Base-by-base conservation (phyloP, 2,329 filamentous ascomycete species). In the Colletotrichum chlorophyti region DNA sequence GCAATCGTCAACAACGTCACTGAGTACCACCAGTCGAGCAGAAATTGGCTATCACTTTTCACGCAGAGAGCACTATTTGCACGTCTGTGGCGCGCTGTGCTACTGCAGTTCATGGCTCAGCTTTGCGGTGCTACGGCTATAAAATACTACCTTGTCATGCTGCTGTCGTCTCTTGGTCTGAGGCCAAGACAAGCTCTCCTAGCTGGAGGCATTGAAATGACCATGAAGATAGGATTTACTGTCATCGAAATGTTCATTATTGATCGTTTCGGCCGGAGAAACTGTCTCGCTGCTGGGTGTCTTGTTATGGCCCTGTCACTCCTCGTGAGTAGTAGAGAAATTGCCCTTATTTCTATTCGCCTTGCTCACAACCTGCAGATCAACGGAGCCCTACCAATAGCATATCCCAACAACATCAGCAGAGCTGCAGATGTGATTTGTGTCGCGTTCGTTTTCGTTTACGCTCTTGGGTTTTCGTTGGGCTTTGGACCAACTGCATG, bases 101-200 rank as follows among this genome's bases (percentile, higher is more conserved):
- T 85, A 2, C 72, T 86, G 5, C 83, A 85, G 66, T 85, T 86
- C 68, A 82, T 86, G 79, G 80, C 81, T 0, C 82, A 84, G 63
- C 82, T 85, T 79, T 84, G 81, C 62, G 83, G 83, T 17, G 82
- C 82, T 12, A 82, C 82, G 0, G 82, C 82, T 3, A 85, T 86
- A 74, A 85, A 86, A 64, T 85, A 86, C 63, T 85, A 85, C 63
- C 74, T 86, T 0, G 83, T 83, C 0, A 78, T 76, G 0, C 78
- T 85, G 8, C 80, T 86, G 57, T 68, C 74, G 48, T 76, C 76
- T 3, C 70, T 86, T 2, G 83, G 84, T 0, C 68, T 85, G 2
- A 70, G 72, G 32, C 76, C 76, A 6, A 74, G 79, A 8, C 54
- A 80, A 14, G 77, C 81, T 2, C 69, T 86, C 38, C 72, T 85